These are phyloP conservation scores for Suillus decipiens DNA, from an alignment of 768 basidiomycete species.

Conservation along the genomic window DNA sequence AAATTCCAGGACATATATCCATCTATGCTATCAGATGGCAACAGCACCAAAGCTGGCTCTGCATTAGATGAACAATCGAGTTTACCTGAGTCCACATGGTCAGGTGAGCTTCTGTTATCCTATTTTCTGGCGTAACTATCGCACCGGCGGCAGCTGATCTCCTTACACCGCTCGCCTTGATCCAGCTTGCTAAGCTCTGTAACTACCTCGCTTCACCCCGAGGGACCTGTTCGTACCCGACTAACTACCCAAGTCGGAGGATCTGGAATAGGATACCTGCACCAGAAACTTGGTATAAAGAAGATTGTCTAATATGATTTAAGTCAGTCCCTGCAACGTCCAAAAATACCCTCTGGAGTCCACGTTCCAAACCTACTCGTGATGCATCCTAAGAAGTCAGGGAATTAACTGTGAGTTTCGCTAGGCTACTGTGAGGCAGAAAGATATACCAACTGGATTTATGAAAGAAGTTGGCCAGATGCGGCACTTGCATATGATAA, in stretches of 20 bases:
- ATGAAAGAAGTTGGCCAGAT: slow-evolving; percentile 27
- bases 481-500: slow-evolving; percentile 23
- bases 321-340: neutral
- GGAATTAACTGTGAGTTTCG: slow-evolving; percentile 25
- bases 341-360: slow-evolving; percentile 20
- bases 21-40: neutral
- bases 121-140: neutral
- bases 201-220: neutral
- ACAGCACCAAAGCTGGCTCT: neutral
- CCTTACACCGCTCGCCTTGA: neutral
- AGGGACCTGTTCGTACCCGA: neutral
- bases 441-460: neutral
- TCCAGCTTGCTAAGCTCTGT: neutral
- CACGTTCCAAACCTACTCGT: slow-evolving; percentile 28
- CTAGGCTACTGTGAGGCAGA: neutral
- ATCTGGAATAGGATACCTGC: neutral
- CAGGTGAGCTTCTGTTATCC: neutral
- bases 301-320: too few species aligned
- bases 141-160: neutral
- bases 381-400: slow-evolving; percentile 29
- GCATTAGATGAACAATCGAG: too few species aligned
- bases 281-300: neutral
- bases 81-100: too few species aligned
- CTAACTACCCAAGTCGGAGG: neutral
- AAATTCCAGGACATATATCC: neutral